phyloP scores from a whole-genome alignment of 2,329 filamentous ascomycete species.

The Cladosporium sp. region DNA sequence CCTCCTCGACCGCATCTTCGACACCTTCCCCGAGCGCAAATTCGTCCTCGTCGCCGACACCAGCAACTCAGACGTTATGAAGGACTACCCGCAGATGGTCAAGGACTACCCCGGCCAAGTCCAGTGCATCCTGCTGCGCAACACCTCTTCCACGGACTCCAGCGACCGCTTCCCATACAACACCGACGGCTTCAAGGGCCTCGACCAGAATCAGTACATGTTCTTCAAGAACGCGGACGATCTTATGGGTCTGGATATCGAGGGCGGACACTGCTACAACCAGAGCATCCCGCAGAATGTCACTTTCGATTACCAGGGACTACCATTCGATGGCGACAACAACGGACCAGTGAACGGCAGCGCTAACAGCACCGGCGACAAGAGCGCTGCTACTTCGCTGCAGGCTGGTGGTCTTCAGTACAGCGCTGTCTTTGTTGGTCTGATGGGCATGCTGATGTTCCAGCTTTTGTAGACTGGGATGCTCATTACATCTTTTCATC shows the following conservation, averaged over 20 bases:
- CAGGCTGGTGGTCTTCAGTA: not conserved
- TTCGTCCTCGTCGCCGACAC: constrained; percentile 76
- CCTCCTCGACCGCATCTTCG: constrained; percentile 67
- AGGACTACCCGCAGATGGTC: constrained; percentile 48
- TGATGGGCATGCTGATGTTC: constrained; percentile 7
- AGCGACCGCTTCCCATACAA: constrained; percentile 70
- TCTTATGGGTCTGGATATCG: constrained; percentile 61
- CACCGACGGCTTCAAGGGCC: constrained; percentile 63
- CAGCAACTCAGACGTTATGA: constrained; percentile 71
- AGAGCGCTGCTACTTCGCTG: constrained; percentile 1
- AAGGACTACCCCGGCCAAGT: constrained; percentile 66
- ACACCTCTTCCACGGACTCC: constrained; percentile 65
- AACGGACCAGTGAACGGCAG: constrained; percentile 12
- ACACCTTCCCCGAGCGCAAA: constrained; percentile 69
- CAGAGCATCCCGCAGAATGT: constrained; percentile 62
- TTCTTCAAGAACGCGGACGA: constrained; percentile 74
- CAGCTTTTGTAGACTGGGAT: constrained; percentile 5
- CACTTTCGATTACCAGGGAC: constrained; percentile 62
- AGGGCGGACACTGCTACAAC: constrained; percentile 65
- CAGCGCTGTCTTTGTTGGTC: not conserved
- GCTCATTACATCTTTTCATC: not conserved
- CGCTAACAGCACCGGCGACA: not conserved
- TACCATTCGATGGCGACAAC: constrained; percentile 22
- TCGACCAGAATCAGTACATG: constrained; percentile 69
- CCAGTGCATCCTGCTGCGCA: constrained; percentile 72